Evolutionary conservation across 805 yeast genomes (phyloP).

Genomic region (Candida oleophila): DNA sequence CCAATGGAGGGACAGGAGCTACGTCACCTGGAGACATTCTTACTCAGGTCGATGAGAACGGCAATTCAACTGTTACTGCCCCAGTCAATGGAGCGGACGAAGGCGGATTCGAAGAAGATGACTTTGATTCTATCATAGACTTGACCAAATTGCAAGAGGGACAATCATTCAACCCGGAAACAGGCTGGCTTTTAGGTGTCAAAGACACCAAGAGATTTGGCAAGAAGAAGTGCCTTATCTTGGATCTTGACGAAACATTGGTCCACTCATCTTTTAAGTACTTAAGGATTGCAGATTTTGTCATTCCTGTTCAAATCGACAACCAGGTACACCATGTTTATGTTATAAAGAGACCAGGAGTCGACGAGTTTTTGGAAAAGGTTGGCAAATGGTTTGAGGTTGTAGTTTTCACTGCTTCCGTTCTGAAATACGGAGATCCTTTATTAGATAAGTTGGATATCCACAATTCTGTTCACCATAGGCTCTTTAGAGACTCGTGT

Average conservation of each 20-base stretch:
- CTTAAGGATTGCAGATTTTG: conserved; percentile 90
- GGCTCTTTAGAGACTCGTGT: conserved; percentile 93
- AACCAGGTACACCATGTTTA: conserved; percentile 90
- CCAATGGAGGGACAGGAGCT: background rate
- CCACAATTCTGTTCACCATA: conserved; percentile 76
- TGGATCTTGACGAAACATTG: conserved; percentile 93
- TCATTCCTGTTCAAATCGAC: conserved; percentile 96
- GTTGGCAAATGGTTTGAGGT: conserved; percentile 91
- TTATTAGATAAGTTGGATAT: conserved; percentile 82
- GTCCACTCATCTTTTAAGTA: conserved; percentile 95
- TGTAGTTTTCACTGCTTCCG: conserved; percentile 96
- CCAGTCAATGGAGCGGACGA: conserved; percentile 13
- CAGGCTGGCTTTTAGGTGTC: conserved; percentile 65
- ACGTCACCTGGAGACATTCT: background rate
- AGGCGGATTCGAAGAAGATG: conserved; percentile 11
- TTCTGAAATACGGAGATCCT: conserved; percentile 94
- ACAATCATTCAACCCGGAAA: conserved; percentile 60
- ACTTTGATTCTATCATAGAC: conserved; percentile 44
- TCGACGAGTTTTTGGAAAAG: conserved; percentile 81
- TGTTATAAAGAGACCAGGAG: conserved; percentile 97
- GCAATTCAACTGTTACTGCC: conserved; percentile 1
- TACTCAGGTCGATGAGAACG: conserved; percentile 1
- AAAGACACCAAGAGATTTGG: conserved; percentile 44
- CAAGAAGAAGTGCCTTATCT: conserved; percentile 78
- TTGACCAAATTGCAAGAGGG: conserved; percentile 67